Conservation (phyloP, 805 yeast genomes). For the Wickerhamiella lipophila region DNA sequence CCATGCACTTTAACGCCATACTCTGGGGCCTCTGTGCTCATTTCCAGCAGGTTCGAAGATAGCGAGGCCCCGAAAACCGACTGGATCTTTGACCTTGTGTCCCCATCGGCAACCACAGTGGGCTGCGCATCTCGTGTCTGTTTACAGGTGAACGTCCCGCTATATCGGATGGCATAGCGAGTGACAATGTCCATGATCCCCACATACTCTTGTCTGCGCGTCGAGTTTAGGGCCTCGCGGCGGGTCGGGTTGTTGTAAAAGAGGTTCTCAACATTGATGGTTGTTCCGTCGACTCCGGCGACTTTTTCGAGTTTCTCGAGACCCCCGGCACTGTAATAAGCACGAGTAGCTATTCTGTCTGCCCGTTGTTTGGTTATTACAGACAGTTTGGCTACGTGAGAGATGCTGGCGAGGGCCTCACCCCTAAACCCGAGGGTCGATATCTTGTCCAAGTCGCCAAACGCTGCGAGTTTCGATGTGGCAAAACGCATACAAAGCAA, state of each 20-base stretch:
- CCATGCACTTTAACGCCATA: constrained; percentile 50
- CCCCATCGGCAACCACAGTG: constrained; percentile 35
- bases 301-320: constrained; percentile 44
- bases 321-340: constrained; percentile 56
- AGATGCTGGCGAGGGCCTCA: constrained; percentile 89
- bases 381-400: constrained; percentile 72
- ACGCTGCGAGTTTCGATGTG: constrained; percentile 65
- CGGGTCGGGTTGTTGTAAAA: constrained; percentile 83
- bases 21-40: constrained; percentile 25
- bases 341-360: constrained; percentile 57
- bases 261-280: constrained; percentile 70
- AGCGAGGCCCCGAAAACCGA: constrained; percentile 56
- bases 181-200: constrained; percentile 74
- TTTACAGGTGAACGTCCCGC: constrained; percentile 59
- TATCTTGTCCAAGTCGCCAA: constrained; percentile 61
- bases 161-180: constrained; percentile 65
- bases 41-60: constrained; percentile 48
- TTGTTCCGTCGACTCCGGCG: constrained; percentile 86
- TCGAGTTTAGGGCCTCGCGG: constrained; percentile 40
- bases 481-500: constrained; percentile 86
- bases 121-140: constrained; percentile 64
- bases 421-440: constrained; percentile 91
- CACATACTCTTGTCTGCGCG: constrained; percentile 54
- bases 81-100: constrained; percentile 56
- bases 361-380: constrained; percentile 60